Percentiles rank a stretch among this genome's conserved stretches.
These are phyloP conservation scores for Hemileccinum rubropunctum DNA, from an alignment of 768 basidiomycete genomes.

Conservation along the genomic window DNA sequence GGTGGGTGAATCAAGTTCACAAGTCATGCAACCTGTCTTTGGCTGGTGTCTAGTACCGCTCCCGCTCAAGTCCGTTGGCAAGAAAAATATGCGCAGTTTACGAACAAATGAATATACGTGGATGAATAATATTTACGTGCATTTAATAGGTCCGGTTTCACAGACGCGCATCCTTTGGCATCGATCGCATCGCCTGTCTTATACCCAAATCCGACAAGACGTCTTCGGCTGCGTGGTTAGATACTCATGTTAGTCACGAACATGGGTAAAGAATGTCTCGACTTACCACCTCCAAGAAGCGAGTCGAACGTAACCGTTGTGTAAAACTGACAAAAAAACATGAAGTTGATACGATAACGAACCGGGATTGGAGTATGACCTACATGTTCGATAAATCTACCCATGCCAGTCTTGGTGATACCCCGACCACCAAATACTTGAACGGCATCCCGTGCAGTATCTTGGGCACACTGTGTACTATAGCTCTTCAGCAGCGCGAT, in stretches of 20 bases:
- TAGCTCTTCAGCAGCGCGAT: conserved; percentile 82
- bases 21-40: too few species aligned
- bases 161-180: conserved; percentile 66
- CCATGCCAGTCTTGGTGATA: conserved; percentile 76
- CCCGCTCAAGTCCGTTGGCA: too few species aligned
- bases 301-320: conserved; percentile 36
- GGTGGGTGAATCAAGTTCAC: too few species aligned
- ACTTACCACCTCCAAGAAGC: conserved; percentile 62
- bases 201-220: conserved; percentile 79
- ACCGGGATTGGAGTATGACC: conserved; percentile 9
- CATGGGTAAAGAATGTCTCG: neutral
- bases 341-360: conserved; percentile 10
- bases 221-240: conserved; percentile 52
- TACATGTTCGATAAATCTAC: conserved; percentile 55
- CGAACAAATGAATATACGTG: too few species aligned
- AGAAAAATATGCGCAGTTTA: neutral
- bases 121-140: too few species aligned
- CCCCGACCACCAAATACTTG: conserved; percentile 85
- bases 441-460: conserved; percentile 76
- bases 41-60: too few species aligned
- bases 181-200: conserved; percentile 71
- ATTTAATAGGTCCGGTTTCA: conserved; percentile 32
- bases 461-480: conserved; percentile 70
- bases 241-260: neutral
- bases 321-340: conserved; percentile 27